Evolutionary conservation across 2,329 filamentous ascomycete genomes (phyloP), one percentile per base, ranked within the genome.

Genomic region (Pseudonectria foliicola): DNA sequence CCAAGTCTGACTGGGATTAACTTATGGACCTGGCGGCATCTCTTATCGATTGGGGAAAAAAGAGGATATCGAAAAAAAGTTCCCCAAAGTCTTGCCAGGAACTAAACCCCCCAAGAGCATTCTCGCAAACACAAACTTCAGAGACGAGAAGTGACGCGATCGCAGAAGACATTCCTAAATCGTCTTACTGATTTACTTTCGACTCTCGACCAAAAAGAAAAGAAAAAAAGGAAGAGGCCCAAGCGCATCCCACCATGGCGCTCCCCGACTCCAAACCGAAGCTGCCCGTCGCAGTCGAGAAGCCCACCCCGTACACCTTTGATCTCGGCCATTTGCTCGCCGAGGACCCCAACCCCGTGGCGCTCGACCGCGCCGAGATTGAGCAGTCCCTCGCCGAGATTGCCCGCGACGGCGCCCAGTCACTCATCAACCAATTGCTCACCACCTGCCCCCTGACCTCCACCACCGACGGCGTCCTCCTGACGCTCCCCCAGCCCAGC

Each of bases 351-450:
- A 96, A 95, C 64, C 86, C 90, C 3, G 68, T 92, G 33, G 66
- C 73, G 31, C 63, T 79, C 43, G 64, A 74, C 49, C 62, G 61
- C 34, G 45, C 61, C 21, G 55, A 68, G 25, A 63, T 80, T 44
- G 86, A 95, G 61, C 66, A 70, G 18, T 74, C 76, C 38, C 80
- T 96, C 41, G 72, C 81, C 43, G 66, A 75, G 27, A 77, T 80
- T 14, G 88, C 92, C 36, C 85, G 89, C 54, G 87, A 95, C 63
- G 88, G 86, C 62, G 86, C 89, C 10, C 92, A 98, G 67, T 80
- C 78, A 21, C 79, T 98, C 39, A 79, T 98, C 61, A 95, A 95
- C 72, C 89, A 96, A 64, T 81, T 98, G 41, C 80, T 98, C 26
- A 87, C 82, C 12, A 90, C 87, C 29, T 92, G 88, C 66, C 75